These are phyloP conservation scores for Phyllosticta citrichinensis DNA, from an alignment of 2,329 filamentous ascomycete genomes.

Conservation along the genomic window DNA sequence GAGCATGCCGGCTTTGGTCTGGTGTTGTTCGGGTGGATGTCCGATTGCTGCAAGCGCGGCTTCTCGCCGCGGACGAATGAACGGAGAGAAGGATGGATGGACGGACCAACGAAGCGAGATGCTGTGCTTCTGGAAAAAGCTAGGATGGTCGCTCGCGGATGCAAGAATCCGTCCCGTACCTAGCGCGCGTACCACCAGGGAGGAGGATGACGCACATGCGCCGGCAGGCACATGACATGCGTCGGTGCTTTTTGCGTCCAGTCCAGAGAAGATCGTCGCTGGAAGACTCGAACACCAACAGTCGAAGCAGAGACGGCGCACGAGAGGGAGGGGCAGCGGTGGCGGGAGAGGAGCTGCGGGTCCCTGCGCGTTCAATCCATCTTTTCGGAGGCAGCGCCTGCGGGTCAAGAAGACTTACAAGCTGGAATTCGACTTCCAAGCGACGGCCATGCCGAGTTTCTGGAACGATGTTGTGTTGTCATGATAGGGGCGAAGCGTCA, in stretches of 20 bases:
- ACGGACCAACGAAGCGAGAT: background rate
- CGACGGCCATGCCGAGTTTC: background rate
- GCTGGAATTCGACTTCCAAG: background rate
- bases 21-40: no score
- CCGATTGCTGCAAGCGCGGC: no score
- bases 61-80: background rate
- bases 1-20: no score
- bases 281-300: background rate
- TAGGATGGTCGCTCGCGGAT: background rate
- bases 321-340: background rate
- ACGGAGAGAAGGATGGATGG: no score
- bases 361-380: background rate
- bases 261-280: background rate
- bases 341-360: background rate
- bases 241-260: background rate
- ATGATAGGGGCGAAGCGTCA: background rate
- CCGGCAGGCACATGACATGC: background rate
- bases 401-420: background rate
- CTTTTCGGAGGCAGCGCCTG: background rate
- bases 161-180: background rate
- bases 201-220: background rate
- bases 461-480: background rate
- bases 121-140: no score
- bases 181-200: background rate
- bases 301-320: background rate